Base-by-base conservation (phyloP, 2,329 filamentous ascomycete genomes). In the Diplodia sapinea region DNA sequence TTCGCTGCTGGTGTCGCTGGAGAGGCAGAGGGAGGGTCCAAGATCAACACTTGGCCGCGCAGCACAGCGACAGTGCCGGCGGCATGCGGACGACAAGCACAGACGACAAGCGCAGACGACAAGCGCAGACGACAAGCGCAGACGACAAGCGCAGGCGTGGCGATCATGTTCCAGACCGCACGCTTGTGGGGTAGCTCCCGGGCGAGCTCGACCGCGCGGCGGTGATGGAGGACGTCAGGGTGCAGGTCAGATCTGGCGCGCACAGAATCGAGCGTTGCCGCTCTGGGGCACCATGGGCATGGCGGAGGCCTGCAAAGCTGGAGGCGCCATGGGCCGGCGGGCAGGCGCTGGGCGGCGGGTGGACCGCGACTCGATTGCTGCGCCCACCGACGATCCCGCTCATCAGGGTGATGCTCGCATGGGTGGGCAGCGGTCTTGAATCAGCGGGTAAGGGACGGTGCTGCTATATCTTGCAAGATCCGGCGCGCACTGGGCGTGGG, bases 101-200 rank as follows among this genome's bases (percentile, higher is more conserved):
- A 31, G 33, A 3, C 11, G n/a, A 26, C 26, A 26, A 26, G 26
- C 26, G 43, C 23, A 47, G 33, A 3, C 11, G n/a, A 26, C 26
- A 26, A 26, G 26, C 26, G 43, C 23, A 47, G 33, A 51, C 49
- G 49, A 47, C 62, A 40, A 31, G 64, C 64, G 49, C 47, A 31
- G 33, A 51, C 49, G 49, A 47, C 62, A 40, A 31, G 64, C 64
- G 49, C 47, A 31, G 33, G 7, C 11, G n/a, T 51, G 51, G 64
- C 64, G 64, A 57, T 57, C 26, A 40, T 20, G 64, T 43, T 66
- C 64, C 51, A 66, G 64, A 66, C 64, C 64, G 17, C 23, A 5
- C 38, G 51, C 51, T 52, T 66, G 51, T 66, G 64, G 64, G 64
- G 51, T 66, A 66, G 64, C 31, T 57, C 38, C 64, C 64, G 64